Evolutionary conservation across 2,329 filamentous ascomycete species (phyloP).

Genomic region (Xylariaceae sp.): DNA sequence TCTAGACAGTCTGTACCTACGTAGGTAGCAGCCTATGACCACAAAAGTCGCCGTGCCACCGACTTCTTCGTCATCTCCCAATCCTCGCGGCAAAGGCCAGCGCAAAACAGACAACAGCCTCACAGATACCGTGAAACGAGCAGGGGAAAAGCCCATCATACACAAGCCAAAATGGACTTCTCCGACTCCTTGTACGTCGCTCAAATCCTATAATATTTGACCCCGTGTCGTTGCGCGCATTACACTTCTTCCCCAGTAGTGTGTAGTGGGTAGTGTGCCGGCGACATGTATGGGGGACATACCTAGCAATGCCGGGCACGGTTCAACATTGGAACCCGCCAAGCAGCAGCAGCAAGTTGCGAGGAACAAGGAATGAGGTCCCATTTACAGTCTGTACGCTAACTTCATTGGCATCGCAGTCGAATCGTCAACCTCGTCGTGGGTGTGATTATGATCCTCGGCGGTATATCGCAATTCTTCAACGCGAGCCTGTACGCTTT

Average conservation of each 20-base stretch:
- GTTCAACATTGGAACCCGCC: background rate
- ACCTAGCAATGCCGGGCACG: too few species aligned
- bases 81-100: background rate
- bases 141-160: background rate
- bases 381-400: constrained; percentile 24
- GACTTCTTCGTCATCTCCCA: constrained; percentile 59
- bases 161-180: constrained; percentile 64
- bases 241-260: background rate
- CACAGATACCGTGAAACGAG: background rate
- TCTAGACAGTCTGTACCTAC: too few species aligned
- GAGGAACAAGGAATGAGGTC: background rate
- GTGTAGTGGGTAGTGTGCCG: too few species aligned
- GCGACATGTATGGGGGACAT: too few species aligned
- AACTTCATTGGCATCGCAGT: constrained; percentile 45
- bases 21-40: background rate
- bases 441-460: constrained; percentile 80
- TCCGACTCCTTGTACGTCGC: constrained; percentile 79
- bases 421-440: constrained; percentile 91
- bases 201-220: background rate
- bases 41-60: background rate
- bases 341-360: background rate
- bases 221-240: background rate
- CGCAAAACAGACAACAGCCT: background rate
- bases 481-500: constrained; percentile 50
- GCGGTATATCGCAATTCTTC: constrained; percentile 72